Base-by-base conservation (phyloP, 495 filamentous ascomycete species). In the Friedmanniomyces simplex region DNA sequence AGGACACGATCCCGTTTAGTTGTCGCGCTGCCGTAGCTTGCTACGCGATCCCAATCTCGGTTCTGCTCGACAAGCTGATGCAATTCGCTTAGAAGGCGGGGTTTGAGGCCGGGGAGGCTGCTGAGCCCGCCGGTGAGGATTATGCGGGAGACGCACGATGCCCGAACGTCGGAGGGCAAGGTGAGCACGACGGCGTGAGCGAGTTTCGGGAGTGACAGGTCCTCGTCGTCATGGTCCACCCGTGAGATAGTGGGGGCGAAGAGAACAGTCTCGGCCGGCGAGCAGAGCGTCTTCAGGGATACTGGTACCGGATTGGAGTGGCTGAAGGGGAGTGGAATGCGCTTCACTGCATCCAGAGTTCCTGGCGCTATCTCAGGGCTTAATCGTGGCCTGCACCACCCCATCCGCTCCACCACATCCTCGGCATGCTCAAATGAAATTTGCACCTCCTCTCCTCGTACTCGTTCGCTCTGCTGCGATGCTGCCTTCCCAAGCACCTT, bases 101-200 rank as follows among this genome's bases (percentile, higher is more conserved):
- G 72, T 63, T 88, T 90, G 1, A 98, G 72, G 5, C 93, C 93
- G 1, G 87, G 79, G 13, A 97, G 83, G 22, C 80, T 78, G 37
- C 89, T 82, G 47, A 85, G 84, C 6, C 90, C 90, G 36, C 93
- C 93, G 0, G 85, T 85, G 65, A 97, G 83, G 4, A 95, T 77
- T 52, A 98, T 89, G 50, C 91, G 86, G 7, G 89, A 82, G 87
- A 96, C 93, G 69, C 89, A 95, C 10, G 84, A 71, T 0, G 83
- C 82, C 22, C 93, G 83, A 21, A 87, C 81, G 72, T 98, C 93
- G 1, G 90, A 73, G 0, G 90, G 87, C 0, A 95, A 75, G 11
- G 80, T 70, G 1, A 91, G 75, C 3, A 98, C 79, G n/a, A 78
- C 74, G 30, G 78, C 77, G 71, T 95, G 95, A 0, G 90, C 76